Evolutionary conservation across 495 filamentous ascomycete genomes (phyloP), one percentile per base, ranked within the genome.

Genomic region (Penicillium coprophilum): DNA sequence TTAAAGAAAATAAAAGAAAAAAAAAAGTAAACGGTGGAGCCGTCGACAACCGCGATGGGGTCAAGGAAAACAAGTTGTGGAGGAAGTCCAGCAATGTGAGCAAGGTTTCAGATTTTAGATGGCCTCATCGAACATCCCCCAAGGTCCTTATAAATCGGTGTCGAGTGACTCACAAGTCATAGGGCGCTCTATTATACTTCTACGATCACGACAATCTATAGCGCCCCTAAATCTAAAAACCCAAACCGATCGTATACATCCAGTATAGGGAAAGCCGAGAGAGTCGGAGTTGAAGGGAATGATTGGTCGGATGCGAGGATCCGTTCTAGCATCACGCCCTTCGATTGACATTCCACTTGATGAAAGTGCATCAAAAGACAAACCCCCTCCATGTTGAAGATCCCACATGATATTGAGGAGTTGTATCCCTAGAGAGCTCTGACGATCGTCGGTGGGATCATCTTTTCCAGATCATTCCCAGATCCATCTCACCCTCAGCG

Each of bases 261-360:
- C 46, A 43, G 41, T 51, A 23, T 50, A 24, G 32, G 50, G 39
- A 21, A 51, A 36, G 46, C 40, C 52, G 32, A 32, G 50, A 34
- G 50, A 54, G 50, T 53, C 45, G 23, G 13, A 30, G 36, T 36
- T 21, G 38, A 20, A 20, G 19, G 28, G 21, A 46, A 23, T 64
- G 58, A 55, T 61, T 59, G 58, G 50, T 27, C 11, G 15, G 50
- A 32, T 46, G 40, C 24, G 32, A 49, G 38, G 46, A 44, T 52
- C 41, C 55, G 49, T 32, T 44, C 56, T 51, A 57, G 58, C 55
- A 38, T 38, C 34, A 41, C 65, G 65, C 65, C 65, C 65, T 68
- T 66, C 60, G 56, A 60, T 66, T 62, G 63, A 66, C 65, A 68
- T 68, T 66, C 63, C 56, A 34, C 31, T 62, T 39, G 36, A 3